Evolutionary conservation across 441 rosid genomes (phyloP).

Genomic region (Brassica balearica): DNA sequence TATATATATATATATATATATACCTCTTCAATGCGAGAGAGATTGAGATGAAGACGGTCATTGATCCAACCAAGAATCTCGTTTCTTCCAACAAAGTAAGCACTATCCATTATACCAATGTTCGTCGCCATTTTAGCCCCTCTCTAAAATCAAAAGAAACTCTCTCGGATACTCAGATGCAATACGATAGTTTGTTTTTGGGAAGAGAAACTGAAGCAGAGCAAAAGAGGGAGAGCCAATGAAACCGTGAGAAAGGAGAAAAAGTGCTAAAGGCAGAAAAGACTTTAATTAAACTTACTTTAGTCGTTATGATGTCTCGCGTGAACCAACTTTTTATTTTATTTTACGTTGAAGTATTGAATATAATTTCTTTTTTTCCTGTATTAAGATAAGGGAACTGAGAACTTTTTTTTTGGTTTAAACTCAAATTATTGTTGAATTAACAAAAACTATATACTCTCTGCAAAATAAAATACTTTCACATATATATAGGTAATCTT

Average conservation of each 20-base stretch:
- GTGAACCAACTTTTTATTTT: constrained; percentile 16
- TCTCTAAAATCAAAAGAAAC: not conserved
- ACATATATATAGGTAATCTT: no score
- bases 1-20: not conserved
- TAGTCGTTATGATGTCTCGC: constrained; percentile 37
- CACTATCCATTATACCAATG: constrained; percentile 96
- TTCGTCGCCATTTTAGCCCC: constrained; percentile 69
- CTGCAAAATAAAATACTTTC: no score
- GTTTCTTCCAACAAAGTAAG: constrained; percentile 93
- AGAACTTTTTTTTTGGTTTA: no score
- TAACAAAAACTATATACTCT: no score
- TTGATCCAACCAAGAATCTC: constrained; percentile 94
- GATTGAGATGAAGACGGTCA: constrained; percentile 82
- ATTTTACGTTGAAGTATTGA: not conserved
- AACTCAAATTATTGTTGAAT: no score
- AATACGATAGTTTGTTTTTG: constrained; percentile 20
- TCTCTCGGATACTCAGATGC: constrained; percentile 28
- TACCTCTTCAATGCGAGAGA: constrained; percentile 91
- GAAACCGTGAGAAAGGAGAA: not conserved
- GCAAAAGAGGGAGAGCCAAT: constrained; percentile 39
- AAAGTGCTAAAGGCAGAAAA: not conserved
- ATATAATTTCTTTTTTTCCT: no score
- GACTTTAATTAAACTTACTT: constrained; percentile 1
- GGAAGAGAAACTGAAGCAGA: constrained; percentile 46
- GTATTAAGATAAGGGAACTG: no score